Conservation (phyloP, 805 yeast genomes). For the Monosporozyma servazzii region DNA sequence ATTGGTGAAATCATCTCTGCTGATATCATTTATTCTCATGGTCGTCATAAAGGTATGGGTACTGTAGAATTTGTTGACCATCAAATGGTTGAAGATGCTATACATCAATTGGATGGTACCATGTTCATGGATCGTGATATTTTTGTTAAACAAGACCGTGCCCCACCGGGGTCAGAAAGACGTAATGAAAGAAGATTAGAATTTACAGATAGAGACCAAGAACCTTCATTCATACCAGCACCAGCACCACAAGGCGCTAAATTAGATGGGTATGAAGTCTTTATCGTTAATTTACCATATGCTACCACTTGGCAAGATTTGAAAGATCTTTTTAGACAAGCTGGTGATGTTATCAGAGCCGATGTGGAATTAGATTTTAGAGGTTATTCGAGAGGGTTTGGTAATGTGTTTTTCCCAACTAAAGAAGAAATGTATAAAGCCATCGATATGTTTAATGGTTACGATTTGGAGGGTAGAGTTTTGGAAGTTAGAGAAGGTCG, state of each 20-base stretch:
- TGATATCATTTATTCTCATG: conserved; percentile 67
- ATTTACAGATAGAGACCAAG: neutral
- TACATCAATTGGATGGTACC: conserved; percentile 55
- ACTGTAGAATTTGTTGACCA: conserved; percentile 70
- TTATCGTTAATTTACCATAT: conserved; percentile 77
- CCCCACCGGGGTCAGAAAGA: conserved; percentile 46
- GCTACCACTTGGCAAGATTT: conserved; percentile 72
- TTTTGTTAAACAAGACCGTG: conserved; percentile 83
- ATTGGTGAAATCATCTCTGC: conserved; percentile 66
- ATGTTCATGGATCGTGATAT: conserved; percentile 67
- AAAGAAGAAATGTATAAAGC: conserved; percentile 64
- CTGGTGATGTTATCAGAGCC: conserved; percentile 72
- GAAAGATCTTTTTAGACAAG: conserved; percentile 71
- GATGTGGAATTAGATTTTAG: conserved; percentile 57
- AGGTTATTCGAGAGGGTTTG: conserved; percentile 73
- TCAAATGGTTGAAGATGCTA: conserved; percentile 63
- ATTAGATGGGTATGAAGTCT: conserved; percentile 42
- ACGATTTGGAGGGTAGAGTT: conserved; percentile 32
- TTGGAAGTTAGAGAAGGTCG: conserved; percentile 19
- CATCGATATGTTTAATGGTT: conserved; percentile 62
- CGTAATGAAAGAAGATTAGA: conserved; percentile 4
- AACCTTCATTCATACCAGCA: neutral
- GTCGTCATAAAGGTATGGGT: conserved; percentile 82
- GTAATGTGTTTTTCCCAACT: conserved; percentile 66
- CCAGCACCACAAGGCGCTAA: conserved; percentile 25